These are phyloP conservation scores for Ceriops decandra DNA, from an alignment of 345 rosid genomes.

Conservation along the genomic window DNA sequence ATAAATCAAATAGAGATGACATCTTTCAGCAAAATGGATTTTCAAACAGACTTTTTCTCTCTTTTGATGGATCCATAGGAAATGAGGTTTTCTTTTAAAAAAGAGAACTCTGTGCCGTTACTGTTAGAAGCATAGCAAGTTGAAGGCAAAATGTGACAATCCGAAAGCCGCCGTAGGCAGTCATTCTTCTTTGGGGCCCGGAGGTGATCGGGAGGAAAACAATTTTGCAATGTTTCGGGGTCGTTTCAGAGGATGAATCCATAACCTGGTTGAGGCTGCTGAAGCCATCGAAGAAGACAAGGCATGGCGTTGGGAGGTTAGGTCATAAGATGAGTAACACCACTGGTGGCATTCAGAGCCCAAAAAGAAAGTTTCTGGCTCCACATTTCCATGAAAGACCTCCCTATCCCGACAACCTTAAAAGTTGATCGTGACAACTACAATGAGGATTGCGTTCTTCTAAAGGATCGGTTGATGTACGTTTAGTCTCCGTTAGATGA, in stretches of 20 bases:
- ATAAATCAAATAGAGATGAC: no score
- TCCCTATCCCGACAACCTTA: conserved; percentile 25
- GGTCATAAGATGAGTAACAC: conserved; percentile 22
- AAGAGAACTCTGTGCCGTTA: no score
- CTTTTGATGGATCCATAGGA: no score
- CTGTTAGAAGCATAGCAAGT: no score
- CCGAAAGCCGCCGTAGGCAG: conserved; percentile 17
- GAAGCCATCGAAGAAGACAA: conserved; percentile 61
- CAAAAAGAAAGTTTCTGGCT: neutral
- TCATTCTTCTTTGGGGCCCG: conserved; percentile 18
- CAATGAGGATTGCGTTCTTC: conserved; percentile 30
- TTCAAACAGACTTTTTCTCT: no score
- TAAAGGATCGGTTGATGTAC: no score
- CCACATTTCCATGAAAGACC: conserved; percentile 20
- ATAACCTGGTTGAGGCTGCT: conserved; percentile 66
- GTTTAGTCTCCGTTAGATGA: no score
- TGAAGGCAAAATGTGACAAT: no score
- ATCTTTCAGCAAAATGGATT: no score
- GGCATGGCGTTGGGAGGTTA: conserved; percentile 29
- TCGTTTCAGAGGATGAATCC: conserved; percentile 45
- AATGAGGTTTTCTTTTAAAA: no score
- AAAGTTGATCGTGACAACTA: conserved; percentile 61
- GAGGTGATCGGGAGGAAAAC: conserved; percentile 14
- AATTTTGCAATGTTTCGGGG: conserved; percentile 33
- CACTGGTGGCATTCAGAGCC: neutral